These are phyloP conservation scores for Pestalotiopsis fici DNA, from an alignment of 2,329 filamentous ascomycete genomes.

Conservation along the genomic window DNA sequence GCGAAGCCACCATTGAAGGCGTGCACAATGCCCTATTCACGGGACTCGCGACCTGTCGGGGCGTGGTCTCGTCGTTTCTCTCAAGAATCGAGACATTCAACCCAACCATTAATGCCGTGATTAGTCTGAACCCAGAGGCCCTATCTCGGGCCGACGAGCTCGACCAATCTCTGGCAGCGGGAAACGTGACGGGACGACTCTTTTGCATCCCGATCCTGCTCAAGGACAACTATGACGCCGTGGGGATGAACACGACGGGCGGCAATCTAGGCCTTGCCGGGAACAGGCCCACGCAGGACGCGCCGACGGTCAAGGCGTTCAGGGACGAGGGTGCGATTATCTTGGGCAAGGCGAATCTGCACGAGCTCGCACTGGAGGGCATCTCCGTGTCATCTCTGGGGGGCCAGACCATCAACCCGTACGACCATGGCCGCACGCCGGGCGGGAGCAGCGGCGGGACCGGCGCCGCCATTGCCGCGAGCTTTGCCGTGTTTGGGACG, in stretches of 20 bases:
- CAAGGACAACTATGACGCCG: constrained; percentile 65
- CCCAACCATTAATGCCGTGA: constrained; percentile 56
- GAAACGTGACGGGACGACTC: constrained; percentile 51
- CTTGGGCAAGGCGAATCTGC: constrained; percentile 61
- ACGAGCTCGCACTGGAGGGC: constrained; percentile 66
- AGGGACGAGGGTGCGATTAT: constrained; percentile 55
- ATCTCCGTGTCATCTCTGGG: constrained; percentile 62
- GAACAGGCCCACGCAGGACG: constrained; percentile 46
- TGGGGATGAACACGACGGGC: constrained; percentile 58
- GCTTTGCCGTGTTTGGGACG: constrained; percentile 58
- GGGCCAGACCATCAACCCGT: constrained; percentile 67
- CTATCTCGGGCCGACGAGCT: constrained; percentile 46
- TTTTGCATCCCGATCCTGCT: constrained; percentile 64
- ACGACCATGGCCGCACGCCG: constrained; percentile 60
- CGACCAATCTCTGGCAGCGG: constrained; percentile 44
- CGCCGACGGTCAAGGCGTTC: constrained; percentile 50
- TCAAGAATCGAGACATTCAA: constrained; percentile 59
- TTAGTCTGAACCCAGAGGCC: constrained; percentile 48
- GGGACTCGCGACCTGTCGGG: constrained; percentile 52
- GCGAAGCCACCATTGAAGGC: constrained; percentile 59
- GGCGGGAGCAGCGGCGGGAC: constrained; percentile 66
- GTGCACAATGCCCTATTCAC: constrained; percentile 58
- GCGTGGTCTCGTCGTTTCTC: constrained; percentile 56
- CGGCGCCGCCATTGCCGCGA: constrained; percentile 56
- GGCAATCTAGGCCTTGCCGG: constrained; percentile 49